Percentiles rank a stretch among this genome's conserved stretches.
These are phyloP conservation scores for Sporothrix dimorphospora DNA, from an alignment of 2,329 filamentous ascomycete genomes.

Conservation along the genomic window DNA sequence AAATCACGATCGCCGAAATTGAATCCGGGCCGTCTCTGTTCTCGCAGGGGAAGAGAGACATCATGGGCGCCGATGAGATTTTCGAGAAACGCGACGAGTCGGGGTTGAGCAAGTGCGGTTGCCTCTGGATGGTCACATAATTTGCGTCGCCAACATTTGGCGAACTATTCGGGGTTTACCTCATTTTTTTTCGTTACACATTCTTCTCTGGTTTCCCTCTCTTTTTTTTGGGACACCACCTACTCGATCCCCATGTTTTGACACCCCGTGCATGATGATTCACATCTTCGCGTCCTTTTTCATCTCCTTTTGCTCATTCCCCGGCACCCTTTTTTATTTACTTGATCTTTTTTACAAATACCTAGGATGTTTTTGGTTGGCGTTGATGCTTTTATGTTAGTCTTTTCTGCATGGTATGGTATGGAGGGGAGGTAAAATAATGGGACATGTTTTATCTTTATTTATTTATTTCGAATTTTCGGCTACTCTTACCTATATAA, in stretches of 20 bases:
- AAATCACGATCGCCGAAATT: constrained; percentile 51
- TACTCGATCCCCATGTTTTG: too few relatives aligned
- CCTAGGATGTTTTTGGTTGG: neutral
- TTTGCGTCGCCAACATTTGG: neutral
- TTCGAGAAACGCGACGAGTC: constrained; percentile 33
- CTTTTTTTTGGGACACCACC: too few relatives aligned
- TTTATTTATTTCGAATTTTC: neutral
- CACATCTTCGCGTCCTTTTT: too few relatives aligned
- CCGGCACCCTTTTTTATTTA: neutral
- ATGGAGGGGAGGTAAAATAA: neutral
- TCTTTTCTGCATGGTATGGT: neutral
- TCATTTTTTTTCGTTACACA: neutral
- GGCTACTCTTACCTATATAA: too few relatives aligned
- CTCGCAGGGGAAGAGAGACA: constrained; percentile 16
- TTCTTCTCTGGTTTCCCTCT: neutral
- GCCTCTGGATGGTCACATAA: constrained; percentile 57
- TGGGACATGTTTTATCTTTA: neutral
- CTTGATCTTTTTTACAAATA: neutral
- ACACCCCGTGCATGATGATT: too few relatives aligned
- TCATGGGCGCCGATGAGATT: constrained; percentile 11
- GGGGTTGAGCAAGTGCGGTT: constrained; percentile 56
- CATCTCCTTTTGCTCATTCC: neutral
- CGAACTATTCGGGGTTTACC: neutral
- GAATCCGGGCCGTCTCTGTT: constrained; percentile 35
- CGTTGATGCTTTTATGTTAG: neutral